Evolutionary conservation across 495 filamentous ascomycete species (phyloP).

Genomic region (Penicillium desertorum): DNA sequence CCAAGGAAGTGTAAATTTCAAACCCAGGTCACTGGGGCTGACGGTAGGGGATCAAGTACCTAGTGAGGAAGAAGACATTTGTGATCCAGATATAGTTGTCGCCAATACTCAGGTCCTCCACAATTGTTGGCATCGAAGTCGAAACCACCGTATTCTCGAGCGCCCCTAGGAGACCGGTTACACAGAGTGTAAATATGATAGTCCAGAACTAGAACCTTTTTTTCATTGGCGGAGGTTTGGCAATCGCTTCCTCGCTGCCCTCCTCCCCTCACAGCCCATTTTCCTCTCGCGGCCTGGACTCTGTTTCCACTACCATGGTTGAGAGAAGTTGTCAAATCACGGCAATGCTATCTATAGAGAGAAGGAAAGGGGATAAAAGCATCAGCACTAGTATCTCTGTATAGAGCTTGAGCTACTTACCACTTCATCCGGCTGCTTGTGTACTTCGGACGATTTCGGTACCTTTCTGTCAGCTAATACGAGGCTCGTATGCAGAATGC

Average conservation of each 20-base stretch:
- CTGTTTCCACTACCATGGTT: too few relatives aligned
- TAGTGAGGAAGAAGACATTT: too few relatives aligned
- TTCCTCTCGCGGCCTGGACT: too few relatives aligned
- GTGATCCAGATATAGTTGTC: constrained; percentile 3
- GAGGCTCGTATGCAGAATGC: neutral
- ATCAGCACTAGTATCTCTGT: neutral
- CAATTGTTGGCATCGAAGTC: constrained; percentile 41
- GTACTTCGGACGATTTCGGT: neutral
- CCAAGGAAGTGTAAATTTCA: too few relatives aligned
- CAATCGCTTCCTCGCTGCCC: too few relatives aligned
- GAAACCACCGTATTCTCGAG: constrained; percentile 41
- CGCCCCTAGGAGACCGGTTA: constrained; percentile 17
- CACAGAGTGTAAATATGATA: neutral
- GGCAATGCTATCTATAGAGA: neutral
- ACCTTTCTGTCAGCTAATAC: neutral
- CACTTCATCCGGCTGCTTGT: neutral
- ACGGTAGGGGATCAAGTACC: too few relatives aligned
- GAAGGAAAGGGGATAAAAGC: neutral
- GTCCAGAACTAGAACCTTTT: too few relatives aligned
- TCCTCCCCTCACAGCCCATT: too few relatives aligned
- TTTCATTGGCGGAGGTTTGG: too few relatives aligned
- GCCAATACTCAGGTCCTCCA: constrained; percentile 26
- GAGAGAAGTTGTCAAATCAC: neutral
- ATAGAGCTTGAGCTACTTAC: neutral
- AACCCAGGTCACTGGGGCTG: too few relatives aligned